Evolutionary conservation across 805 yeast genomes (phyloP), one percentile per base, ranked within the genome.

Genomic region (Wickerhamomyces bisporus): DNA sequence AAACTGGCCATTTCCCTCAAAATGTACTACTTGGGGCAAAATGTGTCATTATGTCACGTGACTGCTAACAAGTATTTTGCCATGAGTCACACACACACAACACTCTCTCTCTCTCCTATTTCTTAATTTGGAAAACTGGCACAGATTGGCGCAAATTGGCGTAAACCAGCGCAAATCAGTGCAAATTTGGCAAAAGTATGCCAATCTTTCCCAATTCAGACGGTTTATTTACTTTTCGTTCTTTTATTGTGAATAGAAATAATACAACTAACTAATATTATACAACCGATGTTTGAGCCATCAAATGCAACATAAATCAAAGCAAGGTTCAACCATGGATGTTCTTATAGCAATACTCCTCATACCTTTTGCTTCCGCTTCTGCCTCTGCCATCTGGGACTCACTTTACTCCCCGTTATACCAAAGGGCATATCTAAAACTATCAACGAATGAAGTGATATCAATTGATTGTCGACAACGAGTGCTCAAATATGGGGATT

Each of bases 381-480:
- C 16, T 14, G 18, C 16, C 21, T 8, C 12, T 15, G 24, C 16
- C 3, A 7, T 20, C 6, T 35, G 38, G 58, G 50, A 44, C 30
- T 38, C 56, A 0, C 32, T 52, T 0, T 40, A 50, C 19, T 45
- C 54, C 3, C 55, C 51, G 17, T 5, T 20, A 1, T 32, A 41
- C 6, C 31, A 35, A 12, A 42, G 30, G n/a, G 49, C 55, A 0
- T 53, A 43, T 26, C 37, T 53, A 30, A 48, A 41, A 18, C 45
- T 53, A 4, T 27, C 46, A 6, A 50, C 46, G 5, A 44, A 53
- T 26, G 56, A 50, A 5, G 32, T 53, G 3, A 6, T 53, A 12
- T 36, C 30, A 10, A 36, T 53, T 17, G 41, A 45, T 30, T 38
- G 42, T 39, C 3, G 37, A 21, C 14, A 5, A 35, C n/a, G 24